A percentile compares a stretch with the other conserved stretches of the same genome.
Conservation (phyloP, 139 green algal species). For the Dunaliella primolecta region DNA sequence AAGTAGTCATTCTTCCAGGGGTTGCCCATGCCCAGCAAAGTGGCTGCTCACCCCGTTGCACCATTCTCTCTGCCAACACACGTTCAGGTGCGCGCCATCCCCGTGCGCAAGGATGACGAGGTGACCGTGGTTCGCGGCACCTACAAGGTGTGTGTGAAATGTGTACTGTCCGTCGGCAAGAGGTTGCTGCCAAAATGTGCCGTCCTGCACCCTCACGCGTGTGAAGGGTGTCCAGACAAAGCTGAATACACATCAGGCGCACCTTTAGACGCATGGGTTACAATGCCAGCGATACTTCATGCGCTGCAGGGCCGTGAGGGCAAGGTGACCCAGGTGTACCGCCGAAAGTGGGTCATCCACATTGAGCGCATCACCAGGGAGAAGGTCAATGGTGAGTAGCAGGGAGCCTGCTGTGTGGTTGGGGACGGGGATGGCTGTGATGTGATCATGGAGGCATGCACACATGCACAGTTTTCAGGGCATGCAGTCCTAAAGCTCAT, state of each 20-base stretch:
- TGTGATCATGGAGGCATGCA: too few species aligned
- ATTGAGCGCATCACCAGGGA: conserved; percentile 96
- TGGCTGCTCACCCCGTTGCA: neutral
- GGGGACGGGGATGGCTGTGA: too few species aligned
- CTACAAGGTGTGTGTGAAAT: conserved; percentile 80
- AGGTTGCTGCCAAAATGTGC: too few species aligned
- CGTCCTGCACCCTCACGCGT: too few species aligned
- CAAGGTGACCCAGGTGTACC: conserved; percentile 97
- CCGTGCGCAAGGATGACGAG: conserved; percentile 99
- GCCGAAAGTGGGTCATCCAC: conserved; percentile 99
- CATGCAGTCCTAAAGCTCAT: too few species aligned
- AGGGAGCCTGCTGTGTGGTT: neutral
- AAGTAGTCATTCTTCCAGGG: neutral
- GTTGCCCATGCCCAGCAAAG: neutral
- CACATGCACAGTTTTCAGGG: too few species aligned
- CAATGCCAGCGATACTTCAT: too few species aligned
- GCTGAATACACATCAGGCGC: too few species aligned
- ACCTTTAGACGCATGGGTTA: too few species aligned
- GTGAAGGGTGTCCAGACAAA: too few species aligned
- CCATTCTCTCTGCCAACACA: neutral
- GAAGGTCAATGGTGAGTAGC: conserved; percentile 94
- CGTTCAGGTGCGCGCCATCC: conserved; percentile 84
- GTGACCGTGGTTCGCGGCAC: conserved; percentile 92
- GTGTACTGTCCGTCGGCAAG: too few species aligned
- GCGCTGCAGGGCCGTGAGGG: conserved; percentile 90